These are phyloP conservation scores for Fomitopsis serialis DNA, from an alignment of 768 basidiomycete species.

Conservation along the genomic window DNA sequence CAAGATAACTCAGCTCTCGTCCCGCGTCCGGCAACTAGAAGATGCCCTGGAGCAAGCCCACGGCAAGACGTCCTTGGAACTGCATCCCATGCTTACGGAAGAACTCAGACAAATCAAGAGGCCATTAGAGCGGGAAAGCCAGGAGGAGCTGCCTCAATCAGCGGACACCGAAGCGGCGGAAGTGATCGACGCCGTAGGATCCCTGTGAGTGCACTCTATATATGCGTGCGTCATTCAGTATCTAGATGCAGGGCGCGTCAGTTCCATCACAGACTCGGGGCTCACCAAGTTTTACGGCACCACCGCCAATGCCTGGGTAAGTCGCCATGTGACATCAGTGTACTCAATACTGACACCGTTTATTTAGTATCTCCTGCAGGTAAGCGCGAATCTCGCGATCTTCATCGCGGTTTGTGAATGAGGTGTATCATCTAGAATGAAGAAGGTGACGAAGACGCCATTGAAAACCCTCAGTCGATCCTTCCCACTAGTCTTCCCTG, in stretches of 20 bases:
- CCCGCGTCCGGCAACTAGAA: slow-evolving; percentile 62
- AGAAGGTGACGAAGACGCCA: slow-evolving; percentile 50
- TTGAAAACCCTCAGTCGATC: slow-evolving; percentile 30
- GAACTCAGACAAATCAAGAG: slow-evolving; percentile 62
- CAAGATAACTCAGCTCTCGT: slow-evolving; percentile 56
- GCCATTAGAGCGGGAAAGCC: slow-evolving; percentile 57
- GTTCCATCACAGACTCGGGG: slow-evolving; percentile 58
- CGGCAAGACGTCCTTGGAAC: slow-evolving; percentile 37
- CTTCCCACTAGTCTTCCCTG: slow-evolving; percentile 52
- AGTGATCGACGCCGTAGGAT: slow-evolving; percentile 58
- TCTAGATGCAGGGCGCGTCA: slow-evolving; percentile 18
- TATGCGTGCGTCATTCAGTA: slow-evolving; percentile 11
- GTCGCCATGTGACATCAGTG: slow-evolving; percentile 13
- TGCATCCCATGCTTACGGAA: slow-evolving; percentile 54
- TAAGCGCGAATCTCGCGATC: slow-evolving; percentile 21
- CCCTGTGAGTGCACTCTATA: slow-evolving; percentile 36
- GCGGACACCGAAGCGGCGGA: slow-evolving; percentile 44
- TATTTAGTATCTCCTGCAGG: slow-evolving; percentile 59
- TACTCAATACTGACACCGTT: slow-evolving; percentile 9
- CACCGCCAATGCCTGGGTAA: slow-evolving; percentile 66
- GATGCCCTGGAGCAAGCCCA: slow-evolving; percentile 57
- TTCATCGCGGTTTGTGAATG: neutral
- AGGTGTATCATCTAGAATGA: slow-evolving; percentile 38
- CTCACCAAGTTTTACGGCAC: slow-evolving; percentile 61
- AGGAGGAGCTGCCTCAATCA: slow-evolving; percentile 33